These are phyloP conservation scores for Trifolium dubium DNA, from an alignment of 306 rosid species.

Conservation along the genomic window DNA sequence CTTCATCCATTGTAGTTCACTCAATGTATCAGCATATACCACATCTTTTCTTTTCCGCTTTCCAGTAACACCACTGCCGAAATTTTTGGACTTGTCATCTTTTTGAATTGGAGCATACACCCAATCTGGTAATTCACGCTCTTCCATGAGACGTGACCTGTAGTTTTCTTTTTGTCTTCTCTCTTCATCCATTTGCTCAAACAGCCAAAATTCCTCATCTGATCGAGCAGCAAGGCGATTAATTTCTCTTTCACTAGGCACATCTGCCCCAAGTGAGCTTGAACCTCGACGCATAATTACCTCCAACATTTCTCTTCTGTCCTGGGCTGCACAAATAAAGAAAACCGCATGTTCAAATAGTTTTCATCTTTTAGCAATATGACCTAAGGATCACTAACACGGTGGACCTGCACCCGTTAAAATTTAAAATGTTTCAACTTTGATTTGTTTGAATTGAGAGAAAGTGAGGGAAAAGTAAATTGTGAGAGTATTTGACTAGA, in stretches of 20 bases:
- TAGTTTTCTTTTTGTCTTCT: conserved; percentile 95
- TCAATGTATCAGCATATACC: conserved; percentile 78
- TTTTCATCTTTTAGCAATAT: conserved; percentile 17
- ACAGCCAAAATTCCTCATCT: conserved; percentile 93
- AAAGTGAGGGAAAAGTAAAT: background rate
- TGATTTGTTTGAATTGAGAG: conserved; percentile 13
- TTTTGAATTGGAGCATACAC: conserved; percentile 72
- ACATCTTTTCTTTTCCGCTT: conserved; percentile 93
- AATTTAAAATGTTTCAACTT: conserved; percentile 24
- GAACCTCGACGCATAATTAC: conserved; percentile 99
- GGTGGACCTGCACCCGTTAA: background rate
- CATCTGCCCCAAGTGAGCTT: conserved; percentile 93
- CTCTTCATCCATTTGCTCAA: conserved; percentile 98
- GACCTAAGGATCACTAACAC: conserved; percentile 16
- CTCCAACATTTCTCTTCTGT: conserved; percentile 95
- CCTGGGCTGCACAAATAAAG: conserved; percentile 82
- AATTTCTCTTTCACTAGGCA: conserved; percentile 99
- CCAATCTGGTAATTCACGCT: conserved; percentile 98
- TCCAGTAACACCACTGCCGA: conserved; percentile 56
- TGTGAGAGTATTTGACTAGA: background rate
- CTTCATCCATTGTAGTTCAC: conserved; percentile 90
- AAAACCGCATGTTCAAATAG: conserved; percentile 15
- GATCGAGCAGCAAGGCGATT: conserved; percentile 98
- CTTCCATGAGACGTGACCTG: conserved; percentile 94
- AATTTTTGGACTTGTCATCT: conserved; percentile 58